phyloP scores from a whole-genome alignment of 2,329 filamentous ascomycete genomes.

The Huntiella abstrusa region DNA sequence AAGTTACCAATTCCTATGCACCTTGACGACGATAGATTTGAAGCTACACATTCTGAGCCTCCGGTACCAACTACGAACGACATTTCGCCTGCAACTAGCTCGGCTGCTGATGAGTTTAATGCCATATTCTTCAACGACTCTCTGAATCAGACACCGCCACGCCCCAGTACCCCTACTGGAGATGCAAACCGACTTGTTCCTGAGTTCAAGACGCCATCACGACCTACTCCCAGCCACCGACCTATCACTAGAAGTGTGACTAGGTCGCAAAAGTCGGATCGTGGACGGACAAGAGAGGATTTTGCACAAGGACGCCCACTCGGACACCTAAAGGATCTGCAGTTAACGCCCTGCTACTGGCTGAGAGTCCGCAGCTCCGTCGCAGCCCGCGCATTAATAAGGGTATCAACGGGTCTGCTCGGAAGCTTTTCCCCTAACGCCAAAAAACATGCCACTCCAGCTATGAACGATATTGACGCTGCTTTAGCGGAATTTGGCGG shows the following conservation, averaged over 20 bases:
- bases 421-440: conserved; percentile 4
- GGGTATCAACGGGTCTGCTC: neutral
- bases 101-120: conserved; percentile 27
- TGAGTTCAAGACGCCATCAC: conserved; percentile 42
- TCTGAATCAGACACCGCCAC: conserved; percentile 24
- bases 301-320: conserved; percentile 30
- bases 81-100: no score
- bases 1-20: no score
- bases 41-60: no score
- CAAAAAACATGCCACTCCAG: neutral
- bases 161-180: conserved; percentile 24
- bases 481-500: conserved; percentile 9
- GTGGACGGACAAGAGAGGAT: conserved; percentile 24
- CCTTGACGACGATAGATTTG: no score
- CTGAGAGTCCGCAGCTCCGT: conserved; percentile 20
- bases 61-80: no score
- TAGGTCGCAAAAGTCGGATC: conserved; percentile 31
- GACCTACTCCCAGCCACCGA: conserved; percentile 40
- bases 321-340: conserved; percentile 22
- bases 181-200: conserved; percentile 17
- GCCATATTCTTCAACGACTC: conserved; percentile 36
- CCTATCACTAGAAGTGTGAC: conserved; percentile 43
- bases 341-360: conserved; percentile 13
- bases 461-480: conserved; percentile 11
- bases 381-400: conserved; percentile 23